Conservation (phyloP, 1,284 basidiomycete species). For the Apiotrichum sp. region DNA sequence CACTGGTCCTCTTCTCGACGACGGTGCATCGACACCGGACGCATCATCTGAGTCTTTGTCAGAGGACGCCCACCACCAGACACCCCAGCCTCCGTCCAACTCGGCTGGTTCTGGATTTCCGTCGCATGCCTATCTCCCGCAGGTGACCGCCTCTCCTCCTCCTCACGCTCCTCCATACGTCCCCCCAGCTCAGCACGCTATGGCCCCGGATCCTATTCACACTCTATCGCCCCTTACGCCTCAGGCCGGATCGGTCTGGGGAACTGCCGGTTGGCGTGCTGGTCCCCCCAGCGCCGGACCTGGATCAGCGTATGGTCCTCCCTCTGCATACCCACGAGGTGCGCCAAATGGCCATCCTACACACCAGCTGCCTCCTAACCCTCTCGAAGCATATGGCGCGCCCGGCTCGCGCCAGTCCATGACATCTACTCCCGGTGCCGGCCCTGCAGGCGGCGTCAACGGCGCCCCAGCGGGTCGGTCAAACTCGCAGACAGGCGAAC, state of each 20-base stretch:
- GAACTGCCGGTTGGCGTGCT: slow-evolving; percentile 12
- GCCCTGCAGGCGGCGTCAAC: slow-evolving; percentile 5
- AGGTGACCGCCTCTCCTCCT: slow-evolving; percentile 38
- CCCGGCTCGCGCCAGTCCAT: slow-evolving; percentile 19
- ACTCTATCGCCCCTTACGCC: slow-evolving; percentile 15
- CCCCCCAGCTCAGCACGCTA: slow-evolving; percentile 44
- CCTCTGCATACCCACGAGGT: slow-evolving; percentile 2
- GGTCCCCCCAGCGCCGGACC: slow-evolving; percentile 12
- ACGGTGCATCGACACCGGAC: slow-evolving; percentile 13
- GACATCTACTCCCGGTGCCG: slow-evolving; percentile 15
- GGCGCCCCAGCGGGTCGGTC: slow-evolving; percentile 9
- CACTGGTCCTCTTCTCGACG: slow-evolving; percentile 1
- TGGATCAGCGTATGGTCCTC: slow-evolving; percentile 6
- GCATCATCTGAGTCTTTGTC: slow-evolving; percentile 4
- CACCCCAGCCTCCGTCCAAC: slow-evolving; percentile 4
- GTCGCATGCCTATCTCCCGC: slow-evolving; percentile 22
- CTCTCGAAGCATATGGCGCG: slow-evolving; percentile 19
- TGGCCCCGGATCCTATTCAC: slow-evolving; percentile 43
- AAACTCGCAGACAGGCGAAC: slow-evolving; percentile 16
- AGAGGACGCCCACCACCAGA: slow-evolving; percentile 11
- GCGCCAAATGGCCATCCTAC: slow-evolving; percentile 19
- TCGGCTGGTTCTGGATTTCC: slow-evolving; percentile 1
- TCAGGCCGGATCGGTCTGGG: slow-evolving; percentile 14
- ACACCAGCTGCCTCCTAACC: slow-evolving; percentile 19
- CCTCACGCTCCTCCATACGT: slow-evolving; percentile 39